Conservation (phyloP, 2,329 filamentous ascomycete species). For the Colletotrichum agaves region DNA sequence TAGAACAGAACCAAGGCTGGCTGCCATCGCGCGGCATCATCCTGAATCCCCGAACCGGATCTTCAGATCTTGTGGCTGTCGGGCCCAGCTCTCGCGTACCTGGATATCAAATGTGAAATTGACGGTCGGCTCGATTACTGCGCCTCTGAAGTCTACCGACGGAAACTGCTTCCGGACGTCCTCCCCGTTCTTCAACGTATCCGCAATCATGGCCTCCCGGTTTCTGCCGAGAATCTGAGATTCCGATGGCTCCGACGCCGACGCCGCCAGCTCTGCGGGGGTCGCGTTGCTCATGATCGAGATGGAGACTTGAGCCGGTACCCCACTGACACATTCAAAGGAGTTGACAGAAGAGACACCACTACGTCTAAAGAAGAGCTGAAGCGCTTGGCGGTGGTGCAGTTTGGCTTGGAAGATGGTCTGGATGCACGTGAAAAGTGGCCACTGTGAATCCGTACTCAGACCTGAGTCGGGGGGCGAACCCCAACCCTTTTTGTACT, state of each 20-base stretch:
- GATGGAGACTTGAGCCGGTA: not conserved
- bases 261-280: not conserved
- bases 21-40: not conserved
- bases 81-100: not conserved
- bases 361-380: no score
- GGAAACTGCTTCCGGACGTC: slow-evolving; percentile 22
- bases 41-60: no score
- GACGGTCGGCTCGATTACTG: slow-evolving; percentile 22
- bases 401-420: not conserved
- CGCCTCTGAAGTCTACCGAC: slow-evolving; percentile 19
- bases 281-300: not conserved
- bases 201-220: slow-evolving; percentile 29
- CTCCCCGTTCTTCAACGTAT: slow-evolving; percentile 19
- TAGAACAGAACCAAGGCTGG: not conserved
- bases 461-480: not conserved
- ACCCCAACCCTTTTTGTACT: slow-evolving; percentile 10
- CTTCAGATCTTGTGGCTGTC: no score
- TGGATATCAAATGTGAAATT: slow-evolving; percentile 30
- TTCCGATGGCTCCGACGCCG: not conserved
- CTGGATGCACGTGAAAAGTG: slow-evolving; percentile 1
- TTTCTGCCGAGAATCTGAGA: slow-evolving; percentile 9
- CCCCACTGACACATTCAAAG: no score
- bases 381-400: no score
- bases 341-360: no score
- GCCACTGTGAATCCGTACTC: not conserved